Conservation (phyloP, 441 rosid genomes). For the Bocquillonia castaneifolia region DNA sequence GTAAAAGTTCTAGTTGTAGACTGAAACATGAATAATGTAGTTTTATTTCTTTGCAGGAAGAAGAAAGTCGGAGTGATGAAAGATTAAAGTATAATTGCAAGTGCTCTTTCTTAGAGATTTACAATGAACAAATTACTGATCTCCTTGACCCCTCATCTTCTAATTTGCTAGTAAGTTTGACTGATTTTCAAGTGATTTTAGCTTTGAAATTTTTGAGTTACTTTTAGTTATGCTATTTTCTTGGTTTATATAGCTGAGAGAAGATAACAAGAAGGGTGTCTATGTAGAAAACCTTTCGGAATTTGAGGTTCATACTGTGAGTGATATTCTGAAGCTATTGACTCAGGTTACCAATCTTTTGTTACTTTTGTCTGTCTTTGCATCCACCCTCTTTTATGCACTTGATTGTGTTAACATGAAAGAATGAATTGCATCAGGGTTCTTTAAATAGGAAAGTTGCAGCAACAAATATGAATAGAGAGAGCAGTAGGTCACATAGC, state of each 20-base stretch:
- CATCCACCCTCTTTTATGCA: background rate
- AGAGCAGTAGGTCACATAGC: constrained; percentile 96
- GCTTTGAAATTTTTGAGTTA: constrained; percentile 7
- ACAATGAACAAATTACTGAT: constrained; percentile 89
- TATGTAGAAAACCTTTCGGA: constrained; percentile 97
- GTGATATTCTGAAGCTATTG: constrained; percentile 76
- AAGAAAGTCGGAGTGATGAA: constrained; percentile 94
- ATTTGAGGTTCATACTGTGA: constrained; percentile 76
- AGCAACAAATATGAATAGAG: constrained; percentile 96
- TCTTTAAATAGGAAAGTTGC: constrained; percentile 91
- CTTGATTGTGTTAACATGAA: constrained; percentile 1
- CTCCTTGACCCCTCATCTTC: constrained; percentile 93
- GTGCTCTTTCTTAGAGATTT: constrained; percentile 96
- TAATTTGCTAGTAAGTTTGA: constrained; percentile 58
- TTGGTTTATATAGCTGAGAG: constrained; percentile 63
- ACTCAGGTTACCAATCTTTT: constrained; percentile 52
- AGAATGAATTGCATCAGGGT: constrained; percentile 46
- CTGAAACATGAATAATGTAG: background rate
- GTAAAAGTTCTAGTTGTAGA: background rate
- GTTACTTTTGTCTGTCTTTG: background rate
- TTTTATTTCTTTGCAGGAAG: constrained; percentile 57
- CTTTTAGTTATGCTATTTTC: constrained; percentile 15
- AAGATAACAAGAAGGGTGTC: constrained; percentile 81
- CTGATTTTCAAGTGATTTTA: constrained; percentile 14
- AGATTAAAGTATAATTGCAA: constrained; percentile 83